phyloP scores from a whole-genome alignment of 352 stramenopile genomes.

The Globisporangium parvum region DNA sequence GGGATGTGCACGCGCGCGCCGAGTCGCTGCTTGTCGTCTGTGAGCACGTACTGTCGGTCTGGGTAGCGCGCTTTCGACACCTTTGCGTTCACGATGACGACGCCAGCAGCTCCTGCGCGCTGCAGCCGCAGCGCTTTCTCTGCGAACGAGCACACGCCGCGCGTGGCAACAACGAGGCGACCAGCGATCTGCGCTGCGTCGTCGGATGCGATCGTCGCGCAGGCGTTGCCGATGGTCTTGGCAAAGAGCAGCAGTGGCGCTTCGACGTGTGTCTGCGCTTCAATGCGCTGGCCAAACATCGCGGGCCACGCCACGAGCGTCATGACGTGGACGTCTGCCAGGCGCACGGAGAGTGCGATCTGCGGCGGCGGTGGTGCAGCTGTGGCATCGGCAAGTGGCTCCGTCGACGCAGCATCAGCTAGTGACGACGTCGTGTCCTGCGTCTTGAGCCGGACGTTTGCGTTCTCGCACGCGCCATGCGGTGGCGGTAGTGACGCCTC shows the following conservation, averaged over 20 bases:
- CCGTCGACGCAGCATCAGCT: not conserved
- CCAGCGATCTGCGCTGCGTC: slow-evolving; percentile 26
- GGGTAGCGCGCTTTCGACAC: slow-evolving; percentile 24
- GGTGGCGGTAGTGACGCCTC: slow-evolving; percentile 1
- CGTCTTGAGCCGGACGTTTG: slow-evolving; percentile 25
- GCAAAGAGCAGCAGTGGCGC: slow-evolving; percentile 43
- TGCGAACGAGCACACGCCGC: slow-evolving; percentile 72
- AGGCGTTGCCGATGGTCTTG: slow-evolving; percentile 42
- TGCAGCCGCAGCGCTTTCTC: slow-evolving; percentile 69
- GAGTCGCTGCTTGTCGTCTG: slow-evolving; percentile 38
- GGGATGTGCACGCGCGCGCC: slow-evolving; percentile 55
- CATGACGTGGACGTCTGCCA: slow-evolving; percentile 51
- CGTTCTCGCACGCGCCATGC: slow-evolving; percentile 42
- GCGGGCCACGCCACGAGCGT: slow-evolving; percentile 64
- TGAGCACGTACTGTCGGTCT: slow-evolving; percentile 60
- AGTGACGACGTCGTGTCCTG: not conserved
- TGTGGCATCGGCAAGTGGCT: not conserved
- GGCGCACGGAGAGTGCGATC: slow-evolving; percentile 54
- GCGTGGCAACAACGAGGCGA: slow-evolving; percentile 59
- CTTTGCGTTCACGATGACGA: slow-evolving; percentile 74
- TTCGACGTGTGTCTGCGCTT: slow-evolving; percentile 35
- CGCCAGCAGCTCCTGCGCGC: slow-evolving; percentile 38
- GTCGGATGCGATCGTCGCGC: slow-evolving; percentile 18
- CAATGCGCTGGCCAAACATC: slow-evolving; percentile 54
- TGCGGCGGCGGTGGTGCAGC: slow-evolving; percentile 17